Evolutionary conservation across 352 stramenopile genomes (phyloP).

Genomic region (Globisporangium ultimum): DNA sequence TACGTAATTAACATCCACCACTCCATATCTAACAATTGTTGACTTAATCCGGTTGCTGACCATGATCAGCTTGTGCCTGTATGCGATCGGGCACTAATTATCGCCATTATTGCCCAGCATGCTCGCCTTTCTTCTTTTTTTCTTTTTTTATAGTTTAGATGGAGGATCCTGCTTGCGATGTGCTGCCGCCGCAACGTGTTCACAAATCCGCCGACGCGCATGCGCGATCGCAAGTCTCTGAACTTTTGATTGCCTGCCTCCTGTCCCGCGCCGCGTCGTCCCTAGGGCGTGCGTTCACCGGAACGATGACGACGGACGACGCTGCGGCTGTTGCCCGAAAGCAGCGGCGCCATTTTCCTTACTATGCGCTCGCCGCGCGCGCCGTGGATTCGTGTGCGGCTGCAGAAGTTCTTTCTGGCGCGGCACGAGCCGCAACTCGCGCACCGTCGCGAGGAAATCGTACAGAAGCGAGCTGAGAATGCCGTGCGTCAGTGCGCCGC

Average conservation of each 20-base stretch:
- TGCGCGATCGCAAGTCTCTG: constrained; percentile 2
- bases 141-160: neutral
- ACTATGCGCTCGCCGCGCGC: constrained; percentile 4
- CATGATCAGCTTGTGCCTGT: neutral
- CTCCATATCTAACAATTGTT: neutral
- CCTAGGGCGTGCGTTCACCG: no score
- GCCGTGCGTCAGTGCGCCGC: constrained; percentile 25
- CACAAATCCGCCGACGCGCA: neutral
- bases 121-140: neutral
- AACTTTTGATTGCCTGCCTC: neutral
- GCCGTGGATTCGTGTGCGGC: constrained; percentile 10
- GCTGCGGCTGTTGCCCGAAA: no score
- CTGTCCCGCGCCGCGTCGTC: neutral
- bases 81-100: neutral
- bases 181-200: neutral
- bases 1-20: no score
- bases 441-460: constrained; percentile 76
- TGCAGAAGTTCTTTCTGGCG: constrained; percentile 70
- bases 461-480: constrained; percentile 47
- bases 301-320: no score
- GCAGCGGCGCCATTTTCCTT: no score
- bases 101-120: neutral
- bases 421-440: constrained; percentile 73
- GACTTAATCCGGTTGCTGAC: neutral
- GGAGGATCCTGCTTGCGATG: neutral